Conservation (phyloP, 2,329 filamentous ascomycete genomes). For the Penicillium italicum region DNA sequence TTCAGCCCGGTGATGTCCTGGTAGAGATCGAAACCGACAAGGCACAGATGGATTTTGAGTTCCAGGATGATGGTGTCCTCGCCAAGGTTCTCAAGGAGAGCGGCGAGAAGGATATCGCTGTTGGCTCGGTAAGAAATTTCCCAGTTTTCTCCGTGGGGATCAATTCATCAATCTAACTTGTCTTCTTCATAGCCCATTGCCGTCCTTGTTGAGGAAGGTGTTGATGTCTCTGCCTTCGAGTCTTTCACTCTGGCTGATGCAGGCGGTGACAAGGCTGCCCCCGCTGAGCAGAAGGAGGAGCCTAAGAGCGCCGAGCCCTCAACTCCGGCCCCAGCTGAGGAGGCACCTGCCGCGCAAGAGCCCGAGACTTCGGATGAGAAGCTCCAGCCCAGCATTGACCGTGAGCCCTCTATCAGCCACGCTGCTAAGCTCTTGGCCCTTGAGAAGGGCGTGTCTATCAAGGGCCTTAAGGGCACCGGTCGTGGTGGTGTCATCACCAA, state of each 20-base stretch:
- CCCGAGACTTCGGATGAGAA: constrained; percentile 70
- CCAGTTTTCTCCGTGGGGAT: constrained; percentile 15
- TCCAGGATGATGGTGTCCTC: constrained; percentile 94
- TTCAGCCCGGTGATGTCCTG: constrained; percentile 88
- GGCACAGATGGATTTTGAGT: constrained; percentile 99
- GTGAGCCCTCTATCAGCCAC: constrained; percentile 68
- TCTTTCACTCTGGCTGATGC: constrained; percentile 85
- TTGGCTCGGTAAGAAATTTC: constrained; percentile 76
- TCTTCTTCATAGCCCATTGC: constrained; percentile 72
- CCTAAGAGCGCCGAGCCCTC: constrained; percentile 43
- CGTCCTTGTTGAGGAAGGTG: constrained; percentile 86
- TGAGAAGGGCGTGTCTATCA: constrained; percentile 76
- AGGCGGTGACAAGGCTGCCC: constrained; percentile 71
- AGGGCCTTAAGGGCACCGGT: constrained; percentile 80
- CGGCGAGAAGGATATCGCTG: constrained; percentile 88
- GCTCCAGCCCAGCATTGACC: constrained; percentile 79
- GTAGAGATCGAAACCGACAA: constrained; percentile 99
- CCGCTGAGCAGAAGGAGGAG: constrained; percentile 62
- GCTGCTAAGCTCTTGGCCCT: constrained; percentile 77
- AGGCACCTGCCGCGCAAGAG: constrained; percentile 54
- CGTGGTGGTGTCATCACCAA: constrained; percentile 83
- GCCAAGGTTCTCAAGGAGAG: constrained; percentile 91
- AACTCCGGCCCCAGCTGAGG: constrained; percentile 62
- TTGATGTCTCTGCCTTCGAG: constrained; percentile 83
- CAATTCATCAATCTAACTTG: constrained; percentile 11